Evolutionary conservation across 257 asterid genomes (phyloP).

Genomic region (Paulownia fortunei): DNA sequence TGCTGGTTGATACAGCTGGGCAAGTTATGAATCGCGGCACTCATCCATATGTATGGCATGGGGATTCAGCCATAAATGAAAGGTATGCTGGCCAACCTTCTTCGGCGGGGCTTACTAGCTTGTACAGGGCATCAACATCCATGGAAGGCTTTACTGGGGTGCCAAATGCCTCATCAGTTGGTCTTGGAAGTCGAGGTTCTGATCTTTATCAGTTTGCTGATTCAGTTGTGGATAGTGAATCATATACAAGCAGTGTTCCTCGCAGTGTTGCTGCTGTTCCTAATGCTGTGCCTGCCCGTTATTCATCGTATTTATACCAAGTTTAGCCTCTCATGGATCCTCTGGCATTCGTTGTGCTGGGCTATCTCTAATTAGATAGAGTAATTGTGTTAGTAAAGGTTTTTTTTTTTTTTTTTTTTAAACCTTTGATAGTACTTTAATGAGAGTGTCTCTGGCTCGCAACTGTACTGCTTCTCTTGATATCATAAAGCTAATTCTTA

Average conservation of each 20-base stretch:
- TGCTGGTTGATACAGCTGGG: slow-evolving; percentile 39
- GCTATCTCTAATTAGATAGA: neutral
- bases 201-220: slow-evolving; percentile 80
- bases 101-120: slow-evolving; percentile 43
- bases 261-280: slow-evolving; percentile 43
- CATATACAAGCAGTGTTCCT: slow-evolving; percentile 36
- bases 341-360: neutral
- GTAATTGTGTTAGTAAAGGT: neutral
- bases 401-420: neutral
- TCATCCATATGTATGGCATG: slow-evolving; percentile 48
- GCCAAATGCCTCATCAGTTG: slow-evolving; percentile 48
- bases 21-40: slow-evolving; percentile 37
- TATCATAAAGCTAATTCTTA: neutral
- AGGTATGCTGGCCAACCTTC: slow-evolving; percentile 50
- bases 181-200: slow-evolving; percentile 44
- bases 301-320: slow-evolving; percentile 53
- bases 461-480: neutral
- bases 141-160: slow-evolving; percentile 53
- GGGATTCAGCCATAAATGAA: slow-evolving; percentile 48
- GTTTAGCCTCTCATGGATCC: neutral
- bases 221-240: slow-evolving; percentile 48
- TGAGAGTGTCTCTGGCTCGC: neutral
- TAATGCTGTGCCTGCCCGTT: slow-evolving; percentile 43
- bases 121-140: slow-evolving; percentile 56
- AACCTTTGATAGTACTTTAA: neutral